A percentile compares a stretch with the other conserved stretches of the same genome.
Evolutionary conservation across 2,329 filamentous ascomycete genomes (phyloP).

Genomic region (Lecanosticta acicola): DNA sequence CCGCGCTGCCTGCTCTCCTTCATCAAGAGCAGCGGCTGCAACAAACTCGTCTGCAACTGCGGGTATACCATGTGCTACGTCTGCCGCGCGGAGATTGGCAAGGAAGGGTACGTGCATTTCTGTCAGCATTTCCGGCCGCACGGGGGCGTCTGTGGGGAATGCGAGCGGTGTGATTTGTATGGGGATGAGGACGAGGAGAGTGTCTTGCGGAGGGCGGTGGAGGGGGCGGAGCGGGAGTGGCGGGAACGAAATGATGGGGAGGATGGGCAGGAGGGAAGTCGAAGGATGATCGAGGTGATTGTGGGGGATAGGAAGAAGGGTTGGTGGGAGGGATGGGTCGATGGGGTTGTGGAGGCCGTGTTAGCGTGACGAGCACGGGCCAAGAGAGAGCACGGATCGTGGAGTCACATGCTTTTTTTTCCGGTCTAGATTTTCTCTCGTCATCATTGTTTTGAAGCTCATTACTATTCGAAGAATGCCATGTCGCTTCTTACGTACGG

Average conservation of each 20-base stretch:
- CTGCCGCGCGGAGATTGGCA: conserved; percentile 60
- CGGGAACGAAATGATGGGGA: conserved; percentile 29
- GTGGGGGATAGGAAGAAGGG: conserved; percentile 14
- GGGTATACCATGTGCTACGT: conserved; percentile 98
- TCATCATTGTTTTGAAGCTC: too few species aligned
- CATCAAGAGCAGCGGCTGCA: conserved; percentile 90
- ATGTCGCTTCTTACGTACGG: too few species aligned
- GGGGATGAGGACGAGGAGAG: conserved; percentile 44
- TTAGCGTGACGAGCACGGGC: conserved; percentile 10
- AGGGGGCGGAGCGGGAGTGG: conserved; percentile 43
- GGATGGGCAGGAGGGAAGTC: conserved; percentile 26
- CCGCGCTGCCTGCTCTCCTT: conserved; percentile 87
- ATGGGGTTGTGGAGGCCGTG: conserved; percentile 16
- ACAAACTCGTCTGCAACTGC: conserved; percentile 92
- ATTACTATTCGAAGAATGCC: too few species aligned
- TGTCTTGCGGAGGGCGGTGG: conserved; percentile 37
- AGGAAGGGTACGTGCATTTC: conserved; percentile 84
- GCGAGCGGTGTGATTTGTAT: conserved; percentile 55
- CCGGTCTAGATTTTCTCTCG: too few species aligned
- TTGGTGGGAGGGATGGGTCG: conserved; percentile 19
- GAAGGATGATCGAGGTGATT: conserved; percentile 24
- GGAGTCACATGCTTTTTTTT: too few species aligned
- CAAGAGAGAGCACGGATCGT: not conserved
- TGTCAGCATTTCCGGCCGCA: conserved; percentile 91
- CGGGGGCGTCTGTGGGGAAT: conserved; percentile 69